Evolutionary conservation across 2,329 filamentous ascomycete species (phyloP).

Genomic region (Penicillium olsonii): DNA sequence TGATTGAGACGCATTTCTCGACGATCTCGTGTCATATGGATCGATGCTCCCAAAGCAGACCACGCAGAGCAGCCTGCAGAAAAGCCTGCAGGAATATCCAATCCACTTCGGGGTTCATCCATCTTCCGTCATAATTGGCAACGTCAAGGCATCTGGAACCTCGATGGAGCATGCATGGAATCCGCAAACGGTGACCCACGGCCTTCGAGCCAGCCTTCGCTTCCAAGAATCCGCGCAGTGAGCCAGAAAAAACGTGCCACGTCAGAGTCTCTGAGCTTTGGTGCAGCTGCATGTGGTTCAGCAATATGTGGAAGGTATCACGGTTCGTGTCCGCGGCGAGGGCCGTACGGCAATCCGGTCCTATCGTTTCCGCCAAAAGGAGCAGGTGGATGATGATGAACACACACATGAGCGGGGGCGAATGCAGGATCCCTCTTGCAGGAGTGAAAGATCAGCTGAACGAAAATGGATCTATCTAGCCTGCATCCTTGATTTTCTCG

Average conservation of each 20-base stretch:
- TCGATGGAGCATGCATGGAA: conserved; percentile 15
- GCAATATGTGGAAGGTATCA: conserved; percentile 37
- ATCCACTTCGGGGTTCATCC: conserved; percentile 7
- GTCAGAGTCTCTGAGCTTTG: conserved; percentile 43
- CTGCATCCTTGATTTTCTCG: conserved; percentile 17
- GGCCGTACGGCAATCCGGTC: conserved; percentile 30
- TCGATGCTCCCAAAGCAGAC: background rate
- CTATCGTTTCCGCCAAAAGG: conserved; percentile 34
- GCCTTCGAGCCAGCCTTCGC: conserved; percentile 25
- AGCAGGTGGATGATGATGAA: conserved; percentile 30
- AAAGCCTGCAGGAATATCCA: conserved; percentile 10
- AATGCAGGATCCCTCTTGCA: conserved; percentile 44
- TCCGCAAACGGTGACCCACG: conserved; percentile 24
- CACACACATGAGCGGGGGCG: conserved; percentile 40
- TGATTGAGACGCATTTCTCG: conserved; percentile 22
- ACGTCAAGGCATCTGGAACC: conserved; percentile 9
- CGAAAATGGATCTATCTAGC: conserved; percentile 29
- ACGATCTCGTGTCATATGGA: conserved; percentile 25
- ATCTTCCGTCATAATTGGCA: conserved; percentile 12
- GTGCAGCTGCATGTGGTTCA: conserved; percentile 41
- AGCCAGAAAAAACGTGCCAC: conserved; percentile 42
- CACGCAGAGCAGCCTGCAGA: conserved; percentile 10
- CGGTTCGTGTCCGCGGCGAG: conserved; percentile 35
- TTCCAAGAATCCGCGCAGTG: conserved; percentile 25
- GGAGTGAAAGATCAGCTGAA: conserved; percentile 46